Conservation (phyloP, 2,329 filamentous ascomycete species). For the Reticulascus tulasneorum region DNA sequence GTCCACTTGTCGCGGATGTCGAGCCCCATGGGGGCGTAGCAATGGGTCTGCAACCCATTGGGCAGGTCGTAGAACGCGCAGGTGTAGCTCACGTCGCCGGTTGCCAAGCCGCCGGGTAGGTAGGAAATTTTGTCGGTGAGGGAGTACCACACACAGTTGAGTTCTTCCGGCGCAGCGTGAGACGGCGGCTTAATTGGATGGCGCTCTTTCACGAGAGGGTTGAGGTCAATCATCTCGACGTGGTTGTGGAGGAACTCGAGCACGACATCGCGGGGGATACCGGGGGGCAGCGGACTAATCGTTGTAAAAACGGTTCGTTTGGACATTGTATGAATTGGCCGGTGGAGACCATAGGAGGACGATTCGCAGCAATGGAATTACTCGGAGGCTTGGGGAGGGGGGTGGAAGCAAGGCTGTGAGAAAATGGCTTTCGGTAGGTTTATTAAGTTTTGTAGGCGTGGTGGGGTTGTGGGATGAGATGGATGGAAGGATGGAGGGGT, state of each 20-base stretch:
- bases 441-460: not conserved
- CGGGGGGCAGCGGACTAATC: slow-evolving; percentile 70
- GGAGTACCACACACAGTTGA: slow-evolving; percentile 70
- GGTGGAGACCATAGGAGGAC: not conserved
- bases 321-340: slow-evolving; percentile 64
- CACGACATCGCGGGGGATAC: slow-evolving; percentile 65
- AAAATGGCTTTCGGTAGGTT: no score
- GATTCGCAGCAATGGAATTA: not conserved
- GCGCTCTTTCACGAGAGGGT: slow-evolving; percentile 74
- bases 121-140: slow-evolving; percentile 75
- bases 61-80: slow-evolving; percentile 74
- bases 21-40: slow-evolving; percentile 76
- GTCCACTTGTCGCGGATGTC: slow-evolving; percentile 77
- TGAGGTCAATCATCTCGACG: slow-evolving; percentile 80
- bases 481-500: not conserved
- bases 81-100: slow-evolving; percentile 70
- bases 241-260: slow-evolving; percentile 75
- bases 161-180: slow-evolving; percentile 67
- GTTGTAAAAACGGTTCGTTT: slow-evolving; percentile 71
- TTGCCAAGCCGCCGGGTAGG: slow-evolving; percentile 61
- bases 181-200: slow-evolving; percentile 63
- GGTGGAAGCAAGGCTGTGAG: not conserved
- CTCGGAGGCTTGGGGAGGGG: not conserved
- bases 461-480: not conserved
- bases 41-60: slow-evolving; percentile 72